phyloP scores from a whole-genome alignment of 1,284 basidiomycete genomes.

The Rhodotorula sp. region DNA sequence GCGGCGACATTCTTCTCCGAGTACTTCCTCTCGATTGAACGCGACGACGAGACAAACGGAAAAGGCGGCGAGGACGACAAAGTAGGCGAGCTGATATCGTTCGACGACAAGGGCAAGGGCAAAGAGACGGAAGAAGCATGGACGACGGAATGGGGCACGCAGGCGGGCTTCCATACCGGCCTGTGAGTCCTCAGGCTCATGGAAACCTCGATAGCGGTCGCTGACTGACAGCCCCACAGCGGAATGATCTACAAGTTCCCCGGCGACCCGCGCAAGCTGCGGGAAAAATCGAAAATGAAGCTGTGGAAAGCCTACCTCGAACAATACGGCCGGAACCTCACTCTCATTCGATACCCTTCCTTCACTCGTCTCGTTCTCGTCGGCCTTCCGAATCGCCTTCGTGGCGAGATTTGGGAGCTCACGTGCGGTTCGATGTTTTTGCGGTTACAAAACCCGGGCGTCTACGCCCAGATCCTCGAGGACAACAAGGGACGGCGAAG shows the following conservation, averaged over 20 bases:
- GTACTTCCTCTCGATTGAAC: conserved; percentile 60
- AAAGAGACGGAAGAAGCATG: conserved; percentile 31
- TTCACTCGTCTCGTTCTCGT: conserved; percentile 96
- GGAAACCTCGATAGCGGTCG: too few relatives aligned
- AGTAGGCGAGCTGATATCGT: conserved; percentile 48
- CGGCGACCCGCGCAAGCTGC: conserved; percentile 89
- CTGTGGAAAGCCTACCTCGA: conserved; percentile 89
- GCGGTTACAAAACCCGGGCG: conserved; percentile 81
- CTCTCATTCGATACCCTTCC: conserved; percentile 92
- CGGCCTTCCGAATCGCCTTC: conserved; percentile 88
- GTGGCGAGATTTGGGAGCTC: conserved; percentile 98
- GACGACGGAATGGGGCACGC: conserved; percentile 41
- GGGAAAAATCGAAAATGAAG: conserved; percentile 96
- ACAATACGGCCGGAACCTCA: conserved; percentile 80
- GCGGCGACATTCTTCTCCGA: conserved; percentile 94
- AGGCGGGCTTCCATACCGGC: conserved; percentile 68
- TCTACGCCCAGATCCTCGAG: conserved; percentile 75
- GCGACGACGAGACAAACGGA: conserved; percentile 52
- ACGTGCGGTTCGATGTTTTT: conserved; percentile 87
- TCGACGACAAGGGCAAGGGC: conserved; percentile 35
- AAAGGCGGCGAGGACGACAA: conserved; percentile 51
- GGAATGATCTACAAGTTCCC: conserved; percentile 88
- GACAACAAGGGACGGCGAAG: conserved; percentile 77
- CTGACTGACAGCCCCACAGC: background rate
- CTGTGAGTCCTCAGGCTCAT: too few relatives aligned